Evolutionary conservation across 129 eudicot genomes (phyloP).

Genomic region (Flaveria brownii): DNA sequence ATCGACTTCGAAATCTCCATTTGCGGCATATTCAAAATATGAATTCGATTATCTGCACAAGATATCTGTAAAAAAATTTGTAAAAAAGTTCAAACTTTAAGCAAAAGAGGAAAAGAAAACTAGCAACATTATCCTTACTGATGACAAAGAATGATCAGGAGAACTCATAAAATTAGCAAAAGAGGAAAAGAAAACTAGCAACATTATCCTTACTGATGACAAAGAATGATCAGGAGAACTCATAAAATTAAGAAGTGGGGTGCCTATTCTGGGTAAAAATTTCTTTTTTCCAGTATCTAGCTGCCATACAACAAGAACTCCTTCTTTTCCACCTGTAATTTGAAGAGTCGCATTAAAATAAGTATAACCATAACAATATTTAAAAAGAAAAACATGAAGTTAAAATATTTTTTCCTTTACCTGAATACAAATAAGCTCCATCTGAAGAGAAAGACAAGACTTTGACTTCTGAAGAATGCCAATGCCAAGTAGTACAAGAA

Average conservation of each 20-base stretch:
- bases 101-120: constrained; percentile 4
- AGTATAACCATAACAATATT: background rate
- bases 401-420: constrained; percentile 33
- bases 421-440: constrained; percentile 94
- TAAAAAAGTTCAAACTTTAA: constrained; percentile 7
- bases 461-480: constrained; percentile 94
- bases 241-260: constrained; percentile 62
- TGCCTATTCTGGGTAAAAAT: constrained; percentile 83
- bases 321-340: constrained; percentile 82
- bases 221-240: constrained; percentile 72
- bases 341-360: background rate
- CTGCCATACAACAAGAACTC: constrained; percentile 95
- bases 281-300: constrained; percentile 86
- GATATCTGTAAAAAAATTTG: constrained; percentile 62
- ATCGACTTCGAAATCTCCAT: constrained; percentile 81
- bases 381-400: background rate
- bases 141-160: constrained; percentile 69
- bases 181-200: constrained; percentile 9
- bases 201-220: constrained; percentile 59
- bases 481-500: constrained; percentile 93
- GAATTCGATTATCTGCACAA: constrained; percentile 89
- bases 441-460: constrained; percentile 82
- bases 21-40: constrained; percentile 72
- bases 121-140: constrained; percentile 50
- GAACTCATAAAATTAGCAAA: constrained; percentile 49